These are phyloP conservation scores for Pseudogymnoascus sp. DNA, from an alignment of 2,329 filamentous ascomycete species.

Conservation along the genomic window DNA sequence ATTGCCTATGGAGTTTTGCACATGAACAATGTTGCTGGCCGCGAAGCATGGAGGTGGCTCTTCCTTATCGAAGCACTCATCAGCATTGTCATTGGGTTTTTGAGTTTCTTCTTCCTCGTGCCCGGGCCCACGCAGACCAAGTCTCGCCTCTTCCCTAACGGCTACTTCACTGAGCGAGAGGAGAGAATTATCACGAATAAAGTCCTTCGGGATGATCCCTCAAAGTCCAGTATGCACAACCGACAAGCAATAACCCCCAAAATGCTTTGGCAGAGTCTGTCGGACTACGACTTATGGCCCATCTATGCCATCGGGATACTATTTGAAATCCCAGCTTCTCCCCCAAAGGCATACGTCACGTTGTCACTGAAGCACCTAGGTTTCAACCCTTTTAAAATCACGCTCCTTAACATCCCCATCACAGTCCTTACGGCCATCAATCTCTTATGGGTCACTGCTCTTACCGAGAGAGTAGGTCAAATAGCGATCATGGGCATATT, in stretches of 20 bases:
- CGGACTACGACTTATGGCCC: conserved; percentile 49
- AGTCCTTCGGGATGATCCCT: conserved; percentile 47
- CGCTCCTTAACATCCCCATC: conserved; percentile 39
- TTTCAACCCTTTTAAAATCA: conserved; percentile 36
- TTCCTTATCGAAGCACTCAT: conserved; percentile 38
- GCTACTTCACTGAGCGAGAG: conserved; percentile 55
- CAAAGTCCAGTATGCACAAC: conserved; percentile 42
- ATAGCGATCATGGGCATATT: conserved; percentile 30
- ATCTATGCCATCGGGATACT: conserved; percentile 36
- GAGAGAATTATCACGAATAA: conserved; percentile 62
- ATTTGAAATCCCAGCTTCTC: conserved; percentile 20
- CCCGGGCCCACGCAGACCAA: conserved; percentile 23
- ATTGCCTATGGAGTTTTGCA: conserved; percentile 43
- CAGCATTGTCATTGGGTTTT: conserved; percentile 16
- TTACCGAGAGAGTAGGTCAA: conserved; percentile 36
- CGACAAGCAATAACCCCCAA: conserved; percentile 40
- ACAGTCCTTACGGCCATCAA: conserved; percentile 31
- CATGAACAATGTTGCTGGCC: conserved; percentile 42
- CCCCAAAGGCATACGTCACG: conserved; percentile 20
- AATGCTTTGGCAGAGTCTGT: conserved; percentile 39
- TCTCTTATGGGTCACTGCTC: conserved; percentile 40
- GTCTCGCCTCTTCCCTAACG: conserved; percentile 51
- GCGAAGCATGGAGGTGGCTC: conserved; percentile 51
- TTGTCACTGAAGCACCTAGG: conserved; percentile 21
- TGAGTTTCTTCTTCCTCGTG: conserved; percentile 15